These are phyloP conservation scores for Neonectria ditissima DNA, from an alignment of 2,329 filamentous ascomycete genomes.

Conservation along the genomic window DNA sequence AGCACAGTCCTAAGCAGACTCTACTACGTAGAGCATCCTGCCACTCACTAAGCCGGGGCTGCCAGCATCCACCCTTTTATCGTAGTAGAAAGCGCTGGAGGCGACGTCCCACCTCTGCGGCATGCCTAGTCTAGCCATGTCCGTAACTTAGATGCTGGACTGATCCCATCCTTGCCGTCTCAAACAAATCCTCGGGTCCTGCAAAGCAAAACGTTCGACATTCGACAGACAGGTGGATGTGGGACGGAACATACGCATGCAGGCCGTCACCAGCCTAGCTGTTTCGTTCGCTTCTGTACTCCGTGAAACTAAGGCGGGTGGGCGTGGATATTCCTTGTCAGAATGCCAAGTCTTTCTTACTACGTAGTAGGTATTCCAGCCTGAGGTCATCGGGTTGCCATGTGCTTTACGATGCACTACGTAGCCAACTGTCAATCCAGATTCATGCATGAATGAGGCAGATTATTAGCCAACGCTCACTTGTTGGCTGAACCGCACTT, in stretches of 20 bases:
- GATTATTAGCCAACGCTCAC: background rate
- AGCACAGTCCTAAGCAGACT: slow-evolving; percentile 5
- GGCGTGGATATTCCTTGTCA: slow-evolving; percentile 9
- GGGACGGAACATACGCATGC: slow-evolving; percentile 9
- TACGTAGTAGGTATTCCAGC: slow-evolving; percentile 1
- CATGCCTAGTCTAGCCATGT: background rate
- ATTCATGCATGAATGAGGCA: background rate
- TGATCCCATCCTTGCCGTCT: slow-evolving; percentile 6
- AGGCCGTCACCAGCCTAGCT: slow-evolving; percentile 16
- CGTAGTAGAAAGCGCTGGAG: background rate
- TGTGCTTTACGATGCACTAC: background rate
- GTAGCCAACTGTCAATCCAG: background rate
- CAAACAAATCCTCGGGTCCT: slow-evolving; percentile 8
- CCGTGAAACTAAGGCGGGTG: slow-evolving; percentile 17
- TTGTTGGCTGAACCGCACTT: background rate
- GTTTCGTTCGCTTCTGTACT: slow-evolving; percentile 16
- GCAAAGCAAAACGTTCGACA: slow-evolving; percentile 12
- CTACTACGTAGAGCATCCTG: background rate
- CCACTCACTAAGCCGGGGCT: background rate
- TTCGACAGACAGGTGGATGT: slow-evolving; percentile 4
- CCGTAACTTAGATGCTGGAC: too few relatives aligned
- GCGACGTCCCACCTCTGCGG: background rate
- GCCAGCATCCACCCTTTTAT: background rate
- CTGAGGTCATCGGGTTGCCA: slow-evolving; percentile 14
- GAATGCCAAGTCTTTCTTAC: slow-evolving; percentile 10